phyloP scores from a whole-genome alignment of 352 stramenopile species.

The Phytophthora syringae region DNA sequence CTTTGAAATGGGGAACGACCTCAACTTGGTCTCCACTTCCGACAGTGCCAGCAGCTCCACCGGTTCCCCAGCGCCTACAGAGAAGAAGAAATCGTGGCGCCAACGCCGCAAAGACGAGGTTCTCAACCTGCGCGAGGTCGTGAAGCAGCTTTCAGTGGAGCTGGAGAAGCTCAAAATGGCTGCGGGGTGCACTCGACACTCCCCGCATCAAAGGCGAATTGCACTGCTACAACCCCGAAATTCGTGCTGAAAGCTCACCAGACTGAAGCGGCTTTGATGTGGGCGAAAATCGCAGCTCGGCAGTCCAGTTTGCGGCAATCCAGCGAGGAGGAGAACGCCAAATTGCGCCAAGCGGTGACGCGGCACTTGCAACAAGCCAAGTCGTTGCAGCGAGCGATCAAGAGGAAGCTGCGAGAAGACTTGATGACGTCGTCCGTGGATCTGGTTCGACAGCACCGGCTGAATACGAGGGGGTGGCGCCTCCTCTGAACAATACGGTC shows the following conservation, averaged over 20 bases:
- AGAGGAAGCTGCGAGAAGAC: constrained; percentile 21
- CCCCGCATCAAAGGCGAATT: background rate
- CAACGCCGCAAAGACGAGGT: constrained; percentile 36
- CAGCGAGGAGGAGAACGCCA: constrained; percentile 28
- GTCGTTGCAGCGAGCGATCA: constrained; percentile 26
- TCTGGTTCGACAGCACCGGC: constrained; percentile 6
- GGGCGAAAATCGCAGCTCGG: constrained; percentile 25
- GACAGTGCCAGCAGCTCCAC: constrained; percentile 8
- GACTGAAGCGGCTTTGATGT: constrained; percentile 21
- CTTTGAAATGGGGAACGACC: constrained; percentile 16
- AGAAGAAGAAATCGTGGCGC: constrained; percentile 32
- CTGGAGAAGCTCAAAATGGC: constrained; percentile 26
- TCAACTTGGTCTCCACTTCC: constrained; percentile 21
- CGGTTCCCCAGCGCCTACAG: constrained; percentile 2
- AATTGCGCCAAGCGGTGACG: constrained; percentile 10
- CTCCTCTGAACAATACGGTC: constrained; percentile 21
- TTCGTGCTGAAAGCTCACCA: background rate
- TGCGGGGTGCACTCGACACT: constrained; percentile 30
- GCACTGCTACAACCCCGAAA: background rate
- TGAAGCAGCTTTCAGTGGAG: constrained; percentile 24
- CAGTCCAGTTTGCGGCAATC: constrained; percentile 21
- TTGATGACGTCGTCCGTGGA: constrained; percentile 17
- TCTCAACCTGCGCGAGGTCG: constrained; percentile 23
- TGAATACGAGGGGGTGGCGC: constrained; percentile 24
- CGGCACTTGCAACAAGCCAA: constrained; percentile 28